Percentiles rank a stretch among this genome's conserved stretches.
Conservation (phyloP, 352 stramenopile species). For the Phytophthora pinifolia region DNA sequence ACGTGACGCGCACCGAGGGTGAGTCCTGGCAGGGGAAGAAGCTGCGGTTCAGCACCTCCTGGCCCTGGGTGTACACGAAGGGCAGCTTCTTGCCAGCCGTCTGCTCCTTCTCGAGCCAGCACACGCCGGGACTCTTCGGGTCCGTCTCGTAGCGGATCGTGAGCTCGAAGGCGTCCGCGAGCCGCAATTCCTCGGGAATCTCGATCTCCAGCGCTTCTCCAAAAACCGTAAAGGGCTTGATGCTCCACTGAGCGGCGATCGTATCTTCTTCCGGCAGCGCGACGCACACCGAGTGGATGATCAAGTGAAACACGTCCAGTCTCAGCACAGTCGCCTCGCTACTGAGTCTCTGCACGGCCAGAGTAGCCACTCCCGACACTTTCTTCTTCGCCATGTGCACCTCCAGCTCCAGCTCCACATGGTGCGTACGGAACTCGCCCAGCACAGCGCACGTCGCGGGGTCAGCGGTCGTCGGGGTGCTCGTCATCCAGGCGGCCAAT, state of each 20-base stretch:
- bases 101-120: conserved; percentile 84
- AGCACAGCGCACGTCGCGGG: conserved; percentile 66
- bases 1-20: conserved; percentile 95
- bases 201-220: conserved; percentile 56
- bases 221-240: conserved; percentile 68
- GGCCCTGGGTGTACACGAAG: conserved; percentile 87
- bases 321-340: conserved; percentile 22
- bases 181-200: conserved; percentile 33
- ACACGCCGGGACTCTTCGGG: conserved; percentile 67
- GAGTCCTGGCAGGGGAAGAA: conserved; percentile 92
- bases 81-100: conserved; percentile 75
- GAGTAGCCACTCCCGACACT: conserved; percentile 35
- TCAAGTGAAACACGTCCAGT: conserved; percentile 67
- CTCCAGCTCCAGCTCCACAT: conserved; percentile 51
- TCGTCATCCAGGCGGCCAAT: background rate
- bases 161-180: conserved; percentile 26
- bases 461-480: conserved; percentile 17
- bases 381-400: conserved; percentile 39
- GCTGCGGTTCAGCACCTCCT: conserved; percentile 86
- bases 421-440: conserved; percentile 47
- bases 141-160: conserved; percentile 67
- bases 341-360: conserved; percentile 36
- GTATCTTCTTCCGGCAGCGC: conserved; percentile 14
- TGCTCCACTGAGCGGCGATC: conserved; percentile 33
- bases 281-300: conserved; percentile 46